phyloP scores from a whole-genome alignment of 257 asterid species.

The Solanum clarkiae region DNA sequence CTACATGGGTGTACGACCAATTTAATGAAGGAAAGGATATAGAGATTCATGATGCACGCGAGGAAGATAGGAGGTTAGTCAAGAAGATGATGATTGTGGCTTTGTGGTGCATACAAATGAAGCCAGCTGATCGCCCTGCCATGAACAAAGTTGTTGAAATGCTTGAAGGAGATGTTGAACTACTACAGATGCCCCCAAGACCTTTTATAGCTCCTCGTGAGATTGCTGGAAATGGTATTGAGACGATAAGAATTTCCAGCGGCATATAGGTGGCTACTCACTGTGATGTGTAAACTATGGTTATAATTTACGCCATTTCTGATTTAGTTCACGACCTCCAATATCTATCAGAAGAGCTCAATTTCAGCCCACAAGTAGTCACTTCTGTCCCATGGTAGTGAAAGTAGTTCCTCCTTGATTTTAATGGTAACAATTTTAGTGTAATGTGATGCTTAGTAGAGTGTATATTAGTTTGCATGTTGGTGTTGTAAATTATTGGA shows the following conservation, averaged over 20 bases:
- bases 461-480: background rate
- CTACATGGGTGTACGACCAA: slow-evolving; percentile 33
- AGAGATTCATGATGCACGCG: slow-evolving; percentile 9
- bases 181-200: slow-evolving; percentile 27
- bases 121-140: slow-evolving; percentile 26
- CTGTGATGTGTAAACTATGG: background rate
- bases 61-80: slow-evolving; percentile 30
- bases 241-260: background rate
- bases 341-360: background rate
- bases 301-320: background rate
- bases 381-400: background rate
- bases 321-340: background rate
- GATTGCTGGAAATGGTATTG: background rate
- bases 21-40: slow-evolving; percentile 21
- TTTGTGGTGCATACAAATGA: slow-evolving; percentile 51
- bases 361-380: background rate
- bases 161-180: slow-evolving; percentile 32
- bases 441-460: background rate
- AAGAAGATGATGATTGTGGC: slow-evolving; percentile 36
- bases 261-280: background rate
- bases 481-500: background rate
- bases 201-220: slow-evolving; percentile 15
- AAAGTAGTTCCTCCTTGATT: background rate
- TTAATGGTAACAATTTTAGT: background rate
- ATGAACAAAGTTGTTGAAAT: slow-evolving; percentile 36